Percentiles rank a stretch among this genome's conserved stretches.
Conservation (phyloP, 2,329 filamentous ascomycete species). For the Fusarium ambrosium region DNA sequence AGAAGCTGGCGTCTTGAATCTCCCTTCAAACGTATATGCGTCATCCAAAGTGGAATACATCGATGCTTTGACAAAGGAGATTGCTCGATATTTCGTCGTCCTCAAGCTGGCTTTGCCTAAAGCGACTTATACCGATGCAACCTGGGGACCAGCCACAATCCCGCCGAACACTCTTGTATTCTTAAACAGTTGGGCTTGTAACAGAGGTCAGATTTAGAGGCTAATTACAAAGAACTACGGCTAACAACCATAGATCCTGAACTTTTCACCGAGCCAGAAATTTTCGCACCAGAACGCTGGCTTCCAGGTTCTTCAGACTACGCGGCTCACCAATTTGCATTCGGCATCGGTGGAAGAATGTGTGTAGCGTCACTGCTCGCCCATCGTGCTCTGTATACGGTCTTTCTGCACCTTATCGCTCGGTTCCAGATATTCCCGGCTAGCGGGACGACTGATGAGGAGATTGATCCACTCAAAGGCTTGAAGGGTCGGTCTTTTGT, state of each 20-base stretch:
- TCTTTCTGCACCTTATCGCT: slow-evolving; percentile 65
- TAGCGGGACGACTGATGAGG: slow-evolving; percentile 20
- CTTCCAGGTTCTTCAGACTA: slow-evolving; percentile 49
- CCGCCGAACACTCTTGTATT: slow-evolving; percentile 65
- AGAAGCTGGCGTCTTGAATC: slow-evolving; percentile 1
- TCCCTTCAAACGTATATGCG: slow-evolving; percentile 21
- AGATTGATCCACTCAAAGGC: slow-evolving; percentile 42
- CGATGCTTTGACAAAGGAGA: slow-evolving; percentile 74
- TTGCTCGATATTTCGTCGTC: slow-evolving; percentile 74
- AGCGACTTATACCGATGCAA: slow-evolving; percentile 52
- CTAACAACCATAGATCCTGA: slow-evolving; percentile 58
- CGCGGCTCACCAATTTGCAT: slow-evolving; percentile 64
- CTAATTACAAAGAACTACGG: neutral
- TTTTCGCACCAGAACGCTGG: slow-evolving; percentile 67
- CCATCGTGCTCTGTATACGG: slow-evolving; percentile 66
- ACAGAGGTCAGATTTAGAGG: slow-evolving; percentile 35
- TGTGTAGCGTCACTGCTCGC: slow-evolving; percentile 67
- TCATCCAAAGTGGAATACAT: slow-evolving; percentile 73
- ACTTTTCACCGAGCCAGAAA: slow-evolving; percentile 74
- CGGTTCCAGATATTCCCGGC: slow-evolving; percentile 52
- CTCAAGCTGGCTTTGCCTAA: slow-evolving; percentile 75
- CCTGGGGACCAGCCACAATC: slow-evolving; percentile 53
- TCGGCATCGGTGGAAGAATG: slow-evolving; percentile 67
- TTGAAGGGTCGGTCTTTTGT: slow-evolving; percentile 27
- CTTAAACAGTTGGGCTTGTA: slow-evolving; percentile 48